These are phyloP conservation scores for Erodium trifolium DNA, from an alignment of 441 rosid species.

Conservation along the genomic window DNA sequence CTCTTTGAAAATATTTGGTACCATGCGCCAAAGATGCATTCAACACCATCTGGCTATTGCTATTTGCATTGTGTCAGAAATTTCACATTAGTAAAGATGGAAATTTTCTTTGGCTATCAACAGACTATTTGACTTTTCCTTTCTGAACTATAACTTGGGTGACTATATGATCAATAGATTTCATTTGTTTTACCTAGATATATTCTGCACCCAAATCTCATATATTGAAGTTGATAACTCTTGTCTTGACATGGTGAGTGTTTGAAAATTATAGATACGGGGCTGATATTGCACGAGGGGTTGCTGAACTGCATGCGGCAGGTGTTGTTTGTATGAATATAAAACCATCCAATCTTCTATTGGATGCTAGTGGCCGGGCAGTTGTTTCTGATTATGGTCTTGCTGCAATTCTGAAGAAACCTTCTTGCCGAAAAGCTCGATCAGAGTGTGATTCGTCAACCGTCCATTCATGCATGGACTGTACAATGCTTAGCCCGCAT, in stretches of 20 bases:
- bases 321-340: slow-evolving; percentile 94
- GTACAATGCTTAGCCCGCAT: slow-evolving; percentile 82
- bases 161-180: not conserved
- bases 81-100: slow-evolving; percentile 7
- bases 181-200: not conserved
- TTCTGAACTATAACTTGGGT: not conserved
- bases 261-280: slow-evolving; percentile 64
- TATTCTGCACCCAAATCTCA: slow-evolving; percentile 4
- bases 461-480: slow-evolving; percentile 77
- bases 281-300: slow-evolving; percentile 92
- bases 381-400: slow-evolving; percentile 96
- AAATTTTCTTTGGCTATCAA: not conserved
- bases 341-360: slow-evolving; percentile 91
- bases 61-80: not conserved
- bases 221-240: slow-evolving; percentile 7
- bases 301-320: slow-evolving; percentile 97
- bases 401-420: slow-evolving; percentile 81
- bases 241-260: slow-evolving; percentile 21
- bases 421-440: slow-evolving; percentile 66
- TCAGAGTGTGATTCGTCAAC: slow-evolving; percentile 61
- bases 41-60: not conserved
- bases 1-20: not conserved
- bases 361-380: slow-evolving; percentile 74
- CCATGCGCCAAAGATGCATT: not conserved
- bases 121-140: not conserved